Base-by-base conservation (phyloP, 208 protist genomes). In the Crithidia bombi region DNA sequence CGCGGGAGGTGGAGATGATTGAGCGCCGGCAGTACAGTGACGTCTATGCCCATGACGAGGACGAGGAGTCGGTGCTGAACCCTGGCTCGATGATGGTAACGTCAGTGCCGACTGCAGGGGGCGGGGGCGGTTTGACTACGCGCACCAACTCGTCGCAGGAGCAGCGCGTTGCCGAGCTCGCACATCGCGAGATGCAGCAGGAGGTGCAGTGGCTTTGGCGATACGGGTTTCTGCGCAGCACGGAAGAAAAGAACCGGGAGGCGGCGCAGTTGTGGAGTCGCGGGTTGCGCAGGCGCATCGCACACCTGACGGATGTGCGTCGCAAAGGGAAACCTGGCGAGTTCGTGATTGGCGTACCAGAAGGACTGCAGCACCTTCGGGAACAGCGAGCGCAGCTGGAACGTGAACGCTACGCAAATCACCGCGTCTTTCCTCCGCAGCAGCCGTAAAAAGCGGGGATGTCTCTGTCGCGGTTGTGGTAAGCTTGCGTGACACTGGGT, bases 301-400 rank as follows among this genome's bases (percentile, higher is more conserved):
- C 89, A 2, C 82, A 91, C 35, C 78, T 96, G 15, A 96, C 92
- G 15, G 89, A 96, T 57, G 81, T 91, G 19, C 87, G 92, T 25
- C 81, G 89, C 43, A 87, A 85, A 26, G 92, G 89, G 5, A 70
- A 78, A 11, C 80, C 86, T 1, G 92, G 87, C 21, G 87, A 93
- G 78, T 96, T 95, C 83, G 89, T 96, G 26, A 73, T 96, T 47
- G 92, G 92, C 0, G 92, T 96, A n/a, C 92, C 92, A 2, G 89
- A 96, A 69, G 88, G 89, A 0, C 82, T 96, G 43, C 78, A 78
- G 55, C 75, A 88, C 62, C 76, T 96, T 49, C 83, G 88, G 3
- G 84, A 92, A 65, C 85, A 95, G 69, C 85, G 92, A 3, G 85
- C 86, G 59, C 69, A 67, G 26, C 74, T 96, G 6, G 87, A 96